Evolutionary conservation across 2,329 filamentous ascomycete species (phyloP).

Genomic region (Ciborinia camelliae): DNA sequence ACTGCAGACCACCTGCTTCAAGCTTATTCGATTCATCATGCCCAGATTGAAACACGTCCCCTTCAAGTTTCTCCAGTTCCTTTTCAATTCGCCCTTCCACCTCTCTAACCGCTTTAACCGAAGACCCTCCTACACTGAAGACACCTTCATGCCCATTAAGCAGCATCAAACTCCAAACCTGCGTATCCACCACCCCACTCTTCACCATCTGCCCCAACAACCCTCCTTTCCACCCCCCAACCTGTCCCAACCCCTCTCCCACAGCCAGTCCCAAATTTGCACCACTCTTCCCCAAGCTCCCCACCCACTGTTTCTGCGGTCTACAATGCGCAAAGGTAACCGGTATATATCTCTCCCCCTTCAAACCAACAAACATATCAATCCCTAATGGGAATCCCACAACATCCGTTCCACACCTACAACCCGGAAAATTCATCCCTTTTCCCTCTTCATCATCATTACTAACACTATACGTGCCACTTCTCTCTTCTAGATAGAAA

Average conservation of each 20-base stretch:
- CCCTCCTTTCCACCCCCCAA: neutral
- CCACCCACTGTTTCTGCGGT: conserved; percentile 27
- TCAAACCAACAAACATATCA: neutral
- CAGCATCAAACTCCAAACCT: conserved; percentile 28
- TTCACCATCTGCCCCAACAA: conserved; percentile 25
- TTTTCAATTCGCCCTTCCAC: conserved; percentile 16
- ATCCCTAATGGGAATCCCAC: conserved; percentile 1
- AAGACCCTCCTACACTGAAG: conserved; percentile 28
- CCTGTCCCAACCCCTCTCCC: conserved; percentile 18
- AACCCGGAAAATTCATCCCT: neutral
- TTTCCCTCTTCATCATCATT: conserved; percentile 7
- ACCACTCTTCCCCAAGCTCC: conserved; percentile 19
- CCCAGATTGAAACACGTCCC: neutral
- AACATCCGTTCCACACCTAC: neutral
- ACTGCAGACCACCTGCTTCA: neutral
- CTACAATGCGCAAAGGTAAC: conserved; percentile 29
- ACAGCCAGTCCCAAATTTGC: conserved; percentile 27
- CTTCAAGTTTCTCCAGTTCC: conserved; percentile 3
- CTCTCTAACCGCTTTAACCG: conserved; percentile 15
- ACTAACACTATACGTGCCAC: conserved; percentile 26
- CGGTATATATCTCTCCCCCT: conserved; percentile 14
- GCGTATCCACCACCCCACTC: conserved; percentile 22
- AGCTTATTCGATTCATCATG: neutral
- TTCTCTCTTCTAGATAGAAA: conserved; percentile 24
- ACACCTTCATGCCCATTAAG: conserved; percentile 28